Base-by-base conservation (phyloP, 768 basidiomycete genomes). In the Russula compacta region DNA sequence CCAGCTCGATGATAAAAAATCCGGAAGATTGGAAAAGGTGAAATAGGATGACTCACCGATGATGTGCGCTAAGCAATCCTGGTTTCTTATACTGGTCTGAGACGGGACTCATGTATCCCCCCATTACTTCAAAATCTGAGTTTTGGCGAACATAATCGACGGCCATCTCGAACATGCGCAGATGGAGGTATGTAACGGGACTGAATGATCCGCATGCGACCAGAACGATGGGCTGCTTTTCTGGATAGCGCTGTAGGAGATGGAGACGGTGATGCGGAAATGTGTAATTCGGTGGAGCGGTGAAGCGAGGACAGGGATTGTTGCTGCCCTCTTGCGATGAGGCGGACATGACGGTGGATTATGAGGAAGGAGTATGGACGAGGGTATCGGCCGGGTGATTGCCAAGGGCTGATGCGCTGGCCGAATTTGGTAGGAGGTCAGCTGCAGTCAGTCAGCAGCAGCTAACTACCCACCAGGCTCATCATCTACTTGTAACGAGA, bases 101-200 rank as follows among this genome's bases (percentile, higher is more conserved):
- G 71, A 99, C 97, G 36, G 97, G 95, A 67, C 93, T 95, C 69
- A 98, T 84, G 75, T 98, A 98, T 2, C 93, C 94, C 32, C 89
- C 97, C 68, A 98, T 80, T 67, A 99, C 90, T 74, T 97, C 92
- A 69, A 91, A 97, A 65, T 89, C 78, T 51, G 92, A 93, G 73
- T 94, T 92, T 68, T 93, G 89, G 54, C 92, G 84, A 56, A 90
- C 84, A 69, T 93, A 94, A 78, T 98, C 97, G 75, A 88, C 89
- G 58, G 95, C 97, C 97, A 99, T 98, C 72, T 98, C 97, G 74
- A 98, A 99, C 94, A 99, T 98, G 67, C 97, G 90, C 64, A 98
- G 83, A 70, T 97, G 94, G 54, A 95, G 87, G 70, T 94, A 95
- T n/a, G 95, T 97, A 64, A 97, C 89, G 11, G 95, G 95, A 68